These are phyloP conservation scores for Gossypium gossypioides DNA, from an alignment of 441 rosid genomes.

Conservation along the genomic window DNA sequence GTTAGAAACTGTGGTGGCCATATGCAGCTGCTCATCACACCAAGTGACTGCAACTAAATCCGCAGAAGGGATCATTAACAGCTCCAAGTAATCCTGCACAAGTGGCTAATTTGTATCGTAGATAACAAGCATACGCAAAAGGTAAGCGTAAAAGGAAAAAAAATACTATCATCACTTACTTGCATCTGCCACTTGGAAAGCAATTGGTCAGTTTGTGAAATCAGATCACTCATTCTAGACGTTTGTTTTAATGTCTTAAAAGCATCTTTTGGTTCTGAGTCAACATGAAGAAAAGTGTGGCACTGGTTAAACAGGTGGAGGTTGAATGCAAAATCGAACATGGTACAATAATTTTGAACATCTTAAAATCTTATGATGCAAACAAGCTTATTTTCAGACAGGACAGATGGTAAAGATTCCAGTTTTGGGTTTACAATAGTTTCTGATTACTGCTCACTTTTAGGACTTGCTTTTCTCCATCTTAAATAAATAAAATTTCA, in stretches of 20 bases:
- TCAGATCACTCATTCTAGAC: conserved; percentile 45
- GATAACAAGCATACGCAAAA: background rate
- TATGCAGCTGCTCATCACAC: conserved; percentile 44
- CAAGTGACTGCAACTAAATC: conserved; percentile 34
- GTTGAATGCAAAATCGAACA: too few relatives aligned
- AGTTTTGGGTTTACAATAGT: too few relatives aligned
- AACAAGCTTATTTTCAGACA: too few relatives aligned
- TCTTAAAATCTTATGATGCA: too few relatives aligned
- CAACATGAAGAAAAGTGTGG: conserved; percentile 17
- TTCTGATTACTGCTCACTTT: too few relatives aligned
- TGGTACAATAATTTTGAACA: too few relatives aligned
- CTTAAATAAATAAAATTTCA: too few relatives aligned
- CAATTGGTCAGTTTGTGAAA: conserved; percentile 63
- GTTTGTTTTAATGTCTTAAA: conserved; percentile 35
- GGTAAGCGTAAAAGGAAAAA: conserved; percentile 6
- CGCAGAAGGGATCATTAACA: conserved; percentile 27
- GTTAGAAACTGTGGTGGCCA: conserved; percentile 43
- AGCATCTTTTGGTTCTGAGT: conserved; percentile 47
- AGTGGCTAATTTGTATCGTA: conserved; percentile 15
- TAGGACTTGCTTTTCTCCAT: too few relatives aligned
- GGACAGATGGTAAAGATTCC: too few relatives aligned
- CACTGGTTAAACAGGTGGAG: too few relatives aligned
- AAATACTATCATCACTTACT: conserved; percentile 28
- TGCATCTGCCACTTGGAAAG: conserved; percentile 33
- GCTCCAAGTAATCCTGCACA: conserved; percentile 48